Base-by-base conservation (phyloP, 2,329 filamentous ascomycete species). In the Epichloe sibirici region DNA sequence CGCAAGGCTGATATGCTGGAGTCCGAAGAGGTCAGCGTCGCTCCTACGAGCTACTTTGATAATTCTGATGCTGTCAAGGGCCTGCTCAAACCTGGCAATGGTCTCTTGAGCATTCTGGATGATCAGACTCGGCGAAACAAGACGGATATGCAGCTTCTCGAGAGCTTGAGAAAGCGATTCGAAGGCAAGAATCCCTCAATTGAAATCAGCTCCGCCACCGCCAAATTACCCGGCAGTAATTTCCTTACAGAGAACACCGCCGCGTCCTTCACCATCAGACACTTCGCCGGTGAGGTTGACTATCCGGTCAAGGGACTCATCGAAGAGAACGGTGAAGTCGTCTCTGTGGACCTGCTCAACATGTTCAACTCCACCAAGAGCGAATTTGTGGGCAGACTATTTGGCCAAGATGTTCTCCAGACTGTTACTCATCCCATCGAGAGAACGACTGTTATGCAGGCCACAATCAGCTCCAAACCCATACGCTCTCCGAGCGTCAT, bases 221-320 rank as follows among this genome's bases (percentile, higher is more conserved):
- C 87, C 31, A 83, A 85, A 57, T 75, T 94, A 28, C 88, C 88
- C 5, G 90, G 90, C 49, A 93, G 87, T 71, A 95, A 95, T 66
- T 95, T 95, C 68, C 74, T 85, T 48, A 91, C 90, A 0, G 85
- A 88, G 56, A 94, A 94, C 68, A 77, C 81, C 0, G 77, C 86
- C 0, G 85, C 89, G 5, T 79, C 80, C 9, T 98, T 98, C 70
- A 90, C 90, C 0, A 83, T 98, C 53, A 90, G 87, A 68, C 93
- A 98, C 68, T 98, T 94, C 68, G 91, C 91, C 40, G 93, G 93
- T 49, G 93, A 97, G 65, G 88, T 98, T 5, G 93, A 98, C 56
- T 98, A 98, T 64, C 84, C 88, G 2, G 79, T 94, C 55, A 85
- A 85, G 60, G 88, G 88, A 5, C 73, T 98, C 23, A 78, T 97